These are phyloP conservation scores for Platismatia glauca DNA, from an alignment of 495 filamentous ascomycete genomes.

Conservation along the genomic window DNA sequence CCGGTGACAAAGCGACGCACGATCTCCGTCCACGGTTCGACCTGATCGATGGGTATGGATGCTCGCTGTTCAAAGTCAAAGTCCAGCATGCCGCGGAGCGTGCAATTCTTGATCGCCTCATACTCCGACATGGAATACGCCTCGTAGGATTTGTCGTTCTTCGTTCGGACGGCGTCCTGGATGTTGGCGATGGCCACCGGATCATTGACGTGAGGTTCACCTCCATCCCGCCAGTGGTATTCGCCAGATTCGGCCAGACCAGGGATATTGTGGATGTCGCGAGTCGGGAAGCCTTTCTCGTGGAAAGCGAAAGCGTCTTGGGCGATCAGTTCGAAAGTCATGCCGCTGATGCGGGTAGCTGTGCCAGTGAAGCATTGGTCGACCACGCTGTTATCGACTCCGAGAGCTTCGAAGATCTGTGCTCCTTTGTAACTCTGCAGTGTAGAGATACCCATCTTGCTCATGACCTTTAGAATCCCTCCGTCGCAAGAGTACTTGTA, in stretches of 20 bases:
- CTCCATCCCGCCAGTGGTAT: constrained; percentile 99
- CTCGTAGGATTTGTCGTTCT: constrained; percentile 99
- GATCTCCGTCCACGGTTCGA: constrained; percentile 98
- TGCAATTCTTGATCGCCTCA: constrained; percentile 97
- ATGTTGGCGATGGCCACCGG: constrained; percentile 93
- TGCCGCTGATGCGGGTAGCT: constrained; percentile 88
- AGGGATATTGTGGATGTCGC: constrained; percentile 65
- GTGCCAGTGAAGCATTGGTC: constrained; percentile 96
- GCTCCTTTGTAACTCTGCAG: constrained; percentile 98
- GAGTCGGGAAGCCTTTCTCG: constrained; percentile 87
- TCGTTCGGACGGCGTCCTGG: constrained; percentile 93
- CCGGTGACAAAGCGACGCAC: constrained; percentile 97
- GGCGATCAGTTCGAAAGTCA: constrained; percentile 92
- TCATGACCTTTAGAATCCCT: constrained; percentile 99
- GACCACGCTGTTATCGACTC: constrained; percentile 89
- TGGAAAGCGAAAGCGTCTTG: constrained; percentile 96
- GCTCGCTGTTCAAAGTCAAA: constrained; percentile 89
- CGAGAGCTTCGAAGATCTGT: constrained; percentile 98
- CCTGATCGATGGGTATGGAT: constrained; percentile 91
- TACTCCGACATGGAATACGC: constrained; percentile 92
- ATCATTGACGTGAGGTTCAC: constrained; percentile 97
- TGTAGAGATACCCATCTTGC: constrained; percentile 99
- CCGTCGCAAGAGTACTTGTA: constrained; percentile 98
- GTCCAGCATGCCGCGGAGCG: constrained; percentile 90
- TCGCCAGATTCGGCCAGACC: constrained; percentile 92